Evolutionary conservation across 1,139 yeast species (phyloP).

Genomic region (Lodderomyces elongisporus): DNA sequence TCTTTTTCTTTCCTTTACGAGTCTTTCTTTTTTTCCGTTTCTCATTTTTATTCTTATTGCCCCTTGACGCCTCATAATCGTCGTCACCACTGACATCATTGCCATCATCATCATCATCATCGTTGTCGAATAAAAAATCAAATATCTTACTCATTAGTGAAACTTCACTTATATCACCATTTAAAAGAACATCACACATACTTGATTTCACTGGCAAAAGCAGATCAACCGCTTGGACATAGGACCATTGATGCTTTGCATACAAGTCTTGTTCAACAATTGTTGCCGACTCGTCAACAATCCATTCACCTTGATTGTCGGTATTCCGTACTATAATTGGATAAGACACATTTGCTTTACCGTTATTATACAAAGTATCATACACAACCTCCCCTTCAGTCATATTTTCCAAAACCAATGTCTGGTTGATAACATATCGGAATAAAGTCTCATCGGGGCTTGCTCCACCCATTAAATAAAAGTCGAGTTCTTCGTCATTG

Average conservation of each 20-base stretch:
- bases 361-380: conserved; percentile 25
- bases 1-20: background rate
- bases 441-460: conserved; percentile 15
- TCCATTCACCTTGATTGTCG: conserved; percentile 20
- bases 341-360: conserved; percentile 14
- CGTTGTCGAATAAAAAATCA: conserved; percentile 24
- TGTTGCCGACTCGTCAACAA: conserved; percentile 46
- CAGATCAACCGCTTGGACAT: conserved; percentile 66
- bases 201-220: conserved; percentile 42
- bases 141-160: conserved; percentile 27
- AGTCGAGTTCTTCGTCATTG: conserved; percentile 15
- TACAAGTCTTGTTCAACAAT: conserved; percentile 60
- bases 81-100: conserved; percentile 4
- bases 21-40: conserved; percentile 9
- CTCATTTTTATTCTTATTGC: conserved; percentile 8
- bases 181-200: conserved; percentile 36
- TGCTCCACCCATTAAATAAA: too few species aligned
- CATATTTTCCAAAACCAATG: conserved; percentile 32
- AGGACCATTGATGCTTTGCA: conserved; percentile 67
- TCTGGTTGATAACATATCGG: conserved; percentile 34
- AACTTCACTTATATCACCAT: conserved; percentile 19
- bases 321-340: conserved; percentile 26
- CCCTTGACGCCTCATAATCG: conserved; percentile 4
- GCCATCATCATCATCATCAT: background rate
- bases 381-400: conserved; percentile 23